phyloP scores from a whole-genome alignment of 106 monocot genomes.

The Acanthochlamys bracteata region DNA sequence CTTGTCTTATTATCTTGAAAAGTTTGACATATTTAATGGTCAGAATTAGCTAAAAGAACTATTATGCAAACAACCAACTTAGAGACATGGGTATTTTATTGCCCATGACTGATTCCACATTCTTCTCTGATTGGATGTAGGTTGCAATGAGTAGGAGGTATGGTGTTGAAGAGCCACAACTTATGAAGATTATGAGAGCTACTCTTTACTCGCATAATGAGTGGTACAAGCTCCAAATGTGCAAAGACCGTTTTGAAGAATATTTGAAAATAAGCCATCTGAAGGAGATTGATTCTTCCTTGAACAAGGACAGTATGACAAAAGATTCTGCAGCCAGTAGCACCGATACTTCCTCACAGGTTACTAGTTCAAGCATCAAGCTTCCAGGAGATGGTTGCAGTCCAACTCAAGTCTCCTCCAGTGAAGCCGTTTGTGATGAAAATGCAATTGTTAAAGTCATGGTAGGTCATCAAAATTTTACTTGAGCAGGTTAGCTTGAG shows the following conservation, averaged over 20 bases:
- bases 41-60: no score
- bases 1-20: no score
- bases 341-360: slow-evolving; percentile 41
- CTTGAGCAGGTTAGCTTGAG: neutral
- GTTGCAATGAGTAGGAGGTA: slow-evolving; percentile 75
- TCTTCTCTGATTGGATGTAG: slow-evolving; percentile 27
- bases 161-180: slow-evolving; percentile 86
- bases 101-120: neutral
- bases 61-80: no score
- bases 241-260: slow-evolving; percentile 86
- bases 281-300: slow-evolving; percentile 43
- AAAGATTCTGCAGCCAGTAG: slow-evolving; percentile 31
- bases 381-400: slow-evolving; percentile 49
- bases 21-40: no score
- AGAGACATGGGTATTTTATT: no score
- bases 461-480: slow-evolving; percentile 38
- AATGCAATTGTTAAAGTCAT: slow-evolving; percentile 92
- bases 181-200: slow-evolving; percentile 91
- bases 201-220: slow-evolving; percentile 76
- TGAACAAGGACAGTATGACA: slow-evolving; percentile 8
- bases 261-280: slow-evolving; percentile 69
- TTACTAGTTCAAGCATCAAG: slow-evolving; percentile 47
- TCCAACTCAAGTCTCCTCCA: slow-evolving; percentile 46
- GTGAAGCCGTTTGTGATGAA: slow-evolving; percentile 54
- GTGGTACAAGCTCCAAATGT: slow-evolving; percentile 98